These are phyloP conservation scores for Hypoxylon sp. DNA, from an alignment of 2,329 filamentous ascomycete species.

Conservation along the genomic window DNA sequence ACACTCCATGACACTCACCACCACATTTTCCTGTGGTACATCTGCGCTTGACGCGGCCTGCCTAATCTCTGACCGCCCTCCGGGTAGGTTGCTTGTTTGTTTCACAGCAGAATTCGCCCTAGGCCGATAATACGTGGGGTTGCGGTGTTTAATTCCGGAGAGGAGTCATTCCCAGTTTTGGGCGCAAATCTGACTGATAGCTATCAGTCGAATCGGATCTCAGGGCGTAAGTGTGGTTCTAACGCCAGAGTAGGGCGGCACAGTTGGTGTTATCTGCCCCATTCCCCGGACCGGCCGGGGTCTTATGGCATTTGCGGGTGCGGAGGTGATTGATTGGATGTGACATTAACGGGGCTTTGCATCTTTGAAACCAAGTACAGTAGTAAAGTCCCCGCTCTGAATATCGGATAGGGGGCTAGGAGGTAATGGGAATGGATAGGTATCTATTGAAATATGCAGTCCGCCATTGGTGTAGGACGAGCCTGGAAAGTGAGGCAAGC, in stretches of 20 bases:
- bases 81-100: slow-evolving; percentile 16
- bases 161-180: slow-evolving; percentile 13
- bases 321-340: slow-evolving; percentile 11
- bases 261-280: slow-evolving; percentile 24
- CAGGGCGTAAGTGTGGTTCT: too few species aligned
- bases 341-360: slow-evolving; percentile 26
- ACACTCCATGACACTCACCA: slow-evolving; percentile 7
- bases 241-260: slow-evolving; percentile 5
- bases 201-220: slow-evolving; percentile 11
- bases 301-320: slow-evolving; percentile 17
- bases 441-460: slow-evolving; percentile 34
- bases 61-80: slow-evolving; percentile 16
- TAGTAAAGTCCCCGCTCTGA: slow-evolving; percentile 14
- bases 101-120: slow-evolving; percentile 24
- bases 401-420: slow-evolving; percentile 8
- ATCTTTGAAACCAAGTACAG: slow-evolving; percentile 26
- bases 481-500: too few species aligned
- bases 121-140: slow-evolving; percentile 28
- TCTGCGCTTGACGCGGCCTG: slow-evolving; percentile 27
- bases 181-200: slow-evolving; percentile 19
- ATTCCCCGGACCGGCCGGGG: slow-evolving; percentile 19
- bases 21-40: not conserved
- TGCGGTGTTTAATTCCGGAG: slow-evolving; percentile 31
- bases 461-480: slow-evolving; percentile 21
- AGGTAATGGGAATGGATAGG: slow-evolving; percentile 13